Base-by-base conservation (phyloP, 768 basidiomycete genomes). In the Pisolithus microcarpus region DNA sequence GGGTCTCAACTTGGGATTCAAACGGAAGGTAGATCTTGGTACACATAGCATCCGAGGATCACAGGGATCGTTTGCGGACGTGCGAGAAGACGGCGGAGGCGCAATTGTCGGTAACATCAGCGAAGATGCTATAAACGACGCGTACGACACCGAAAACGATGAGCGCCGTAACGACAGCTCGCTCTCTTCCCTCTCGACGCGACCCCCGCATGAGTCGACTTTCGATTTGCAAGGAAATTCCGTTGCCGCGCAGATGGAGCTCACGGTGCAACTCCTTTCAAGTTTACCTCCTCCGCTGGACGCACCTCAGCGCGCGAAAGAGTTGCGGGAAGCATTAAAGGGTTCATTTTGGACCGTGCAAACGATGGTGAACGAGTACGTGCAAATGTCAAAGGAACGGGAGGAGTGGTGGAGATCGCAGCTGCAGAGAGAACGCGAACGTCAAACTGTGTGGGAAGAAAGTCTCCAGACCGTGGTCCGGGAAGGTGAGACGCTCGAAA, bases 391-490 rank as follows among this genome's bases (percentile, higher is more conserved):
- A 5, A 73, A 74, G 50, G 84, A 85, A 51, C 75, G 94, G n/a
- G 94, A 96, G 56, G 76, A 78, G 45, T 96, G 85, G 78, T 93
- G 81, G 73, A 75, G 74, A 50, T 68, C 73, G 28, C 78, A 81
- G 57, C 70, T 92, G 9, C 76, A 76, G 55, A 76, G 78, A 23
- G 87, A 91, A 61, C 72, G 75, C 44, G 72, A 76, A 57, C 73
- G 82, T 23, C 81, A 83, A 60, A 70, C 62, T 10, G 72, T 92
- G 24, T 97, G 94, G 94, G 93, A 95, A 68, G 85, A 91, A 69
- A 94, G 88, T 64, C 66, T 97, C 61, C 81, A 85, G 49, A 80
- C 81, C 2, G 91, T 94, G 7, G 92, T 93, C 1, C 75, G 77
- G 50, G 90, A 95, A 64, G 91, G 92, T 15, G 90, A 91, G 60